Base-by-base conservation (phyloP, 768 basidiomycete genomes). In the Lyophyllum atratum region DNA sequence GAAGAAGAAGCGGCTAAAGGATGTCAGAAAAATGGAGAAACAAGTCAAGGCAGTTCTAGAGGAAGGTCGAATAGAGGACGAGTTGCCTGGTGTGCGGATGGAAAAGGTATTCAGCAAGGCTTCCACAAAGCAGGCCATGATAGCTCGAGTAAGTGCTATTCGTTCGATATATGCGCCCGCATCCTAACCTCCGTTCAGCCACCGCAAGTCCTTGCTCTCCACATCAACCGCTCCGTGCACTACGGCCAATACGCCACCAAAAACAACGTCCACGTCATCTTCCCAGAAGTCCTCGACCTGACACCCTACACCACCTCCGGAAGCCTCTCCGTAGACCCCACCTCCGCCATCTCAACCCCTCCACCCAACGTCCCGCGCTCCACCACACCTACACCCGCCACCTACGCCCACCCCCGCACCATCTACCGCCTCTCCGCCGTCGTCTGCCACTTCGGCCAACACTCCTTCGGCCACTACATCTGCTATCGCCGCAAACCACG, bases 381-480 rank as follows among this genome's bases (percentile, higher is more conserved):
- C 14, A 76, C 78, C 1, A 86, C 84, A 0, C 84, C 83, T 1
- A 85, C 85, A 0, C 83, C 83, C 8, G 76, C 80, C 24, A 80
- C 76, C 28, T 81, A 81, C 56, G 70, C 79, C 1, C 58, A 70
- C 4, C 77, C 81, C n/a, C 76, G 85, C 44, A 87, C 85, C n/a
- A 76, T 95, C 33, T 98, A 98, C 71, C 85, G 94, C 45, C 82
- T 98, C 33, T 73, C 86, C 2, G 87, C 92, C 10, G 86, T 92
- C 28, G 94, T 98, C 15, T 93, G 93, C 64, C 96, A 98, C 71
- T 96, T 87, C 67, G 96, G 96, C 14, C 85, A 87, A 52, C 95
- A 97, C 67, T 89, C 89, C 4, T 95, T 91, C 67, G 96, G 96
- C 5, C 96, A 99, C 68, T 99, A 96, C 68, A 84, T 98, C 61